These are phyloP conservation scores for Panicum virgatum DNA, from an alignment of 202 grass and related monocot species.

Conservation along the genomic window DNA sequence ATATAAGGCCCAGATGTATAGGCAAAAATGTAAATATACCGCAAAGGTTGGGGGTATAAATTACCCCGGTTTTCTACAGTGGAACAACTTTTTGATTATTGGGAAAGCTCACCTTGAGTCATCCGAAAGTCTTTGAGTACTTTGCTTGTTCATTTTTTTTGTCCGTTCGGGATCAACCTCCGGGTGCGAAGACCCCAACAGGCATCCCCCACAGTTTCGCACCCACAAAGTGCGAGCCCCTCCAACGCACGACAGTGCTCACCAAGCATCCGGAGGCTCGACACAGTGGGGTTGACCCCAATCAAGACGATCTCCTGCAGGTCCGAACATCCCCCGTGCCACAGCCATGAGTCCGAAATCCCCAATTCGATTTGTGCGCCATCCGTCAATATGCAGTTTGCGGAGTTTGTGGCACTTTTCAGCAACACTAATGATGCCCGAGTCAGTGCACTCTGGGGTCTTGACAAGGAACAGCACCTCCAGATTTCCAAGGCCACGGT, in stretches of 20 bases:
- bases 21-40: too few relatives aligned
- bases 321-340: slow-evolving; percentile 57
- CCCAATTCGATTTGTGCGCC: slow-evolving; percentile 76
- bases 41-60: too few relatives aligned
- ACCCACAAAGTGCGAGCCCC: slow-evolving; percentile 73
- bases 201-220: slow-evolving; percentile 73
- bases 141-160: too few relatives aligned
- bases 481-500: slow-evolving; percentile 59
- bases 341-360: slow-evolving; percentile 74
- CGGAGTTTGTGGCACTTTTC: slow-evolving; percentile 72
- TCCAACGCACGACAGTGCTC: slow-evolving; percentile 62
- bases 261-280: slow-evolving; percentile 57
- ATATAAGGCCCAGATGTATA: too few relatives aligned
- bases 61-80: too few relatives aligned
- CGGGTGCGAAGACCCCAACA: too few relatives aligned
- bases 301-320: slow-evolving; percentile 84
- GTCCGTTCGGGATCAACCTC: too few relatives aligned
- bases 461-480: slow-evolving; percentile 84
- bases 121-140: too few relatives aligned
- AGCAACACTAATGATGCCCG: slow-evolving; percentile 56
- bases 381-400: slow-evolving; percentile 84
- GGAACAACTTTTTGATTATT: too few relatives aligned
- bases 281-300: slow-evolving; percentile 66
- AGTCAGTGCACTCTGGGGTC: slow-evolving; percentile 75
- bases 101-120: too few relatives aligned